Evolutionary conservation across 108 stramenopile genomes (phyloP), one percentile per base, ranked within the genome.

Genomic region (Chaetoceros muelleri): DNA sequence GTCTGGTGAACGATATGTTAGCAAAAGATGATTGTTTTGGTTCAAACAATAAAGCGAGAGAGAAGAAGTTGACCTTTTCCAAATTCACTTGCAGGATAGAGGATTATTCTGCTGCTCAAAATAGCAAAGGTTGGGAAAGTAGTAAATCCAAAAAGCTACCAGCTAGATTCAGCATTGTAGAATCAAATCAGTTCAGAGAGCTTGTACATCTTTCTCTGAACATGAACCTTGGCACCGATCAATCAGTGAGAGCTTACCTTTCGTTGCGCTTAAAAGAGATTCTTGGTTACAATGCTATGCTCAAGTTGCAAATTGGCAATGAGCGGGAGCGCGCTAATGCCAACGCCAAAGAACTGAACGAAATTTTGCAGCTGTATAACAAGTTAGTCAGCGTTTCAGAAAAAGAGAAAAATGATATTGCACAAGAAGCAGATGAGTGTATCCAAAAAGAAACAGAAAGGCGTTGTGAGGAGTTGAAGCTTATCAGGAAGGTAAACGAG

Each of bases 141-240:
- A 31, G 48, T 58, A 58, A 47, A 52, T 13, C 3, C 61, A 47
- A 26, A 57, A 44, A 21, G 30, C 46, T 7, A 49, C 46, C 69
- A 57, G 70, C 73, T 24, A 58, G 70, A 57, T 75, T 75, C 46
- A 67, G 66, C 44, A 57, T 75, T 45, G 73, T 75, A 8, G 73
- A 75, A 48, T 71, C 66, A 17, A 75, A 75, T 34, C 69, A 71
- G 29, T 75, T 75, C 47, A 69, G 73, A 24, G 73, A 75, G 65
- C 56, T 75, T 10, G 67, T 65, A 7, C 73, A 75, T 47, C 53
- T 75, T 44, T 68, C 73, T 25, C 28, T 75, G 40, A 67, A 61
- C 44, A 57, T 75, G 0, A 63, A 67, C 25, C 44, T 64, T 46
- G 73, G 73, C 23, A 63, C 70, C 18, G 73, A 75, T 49, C 64